Conservation (phyloP, 768 basidiomycete species). For the Auricularia sp. region DNA sequence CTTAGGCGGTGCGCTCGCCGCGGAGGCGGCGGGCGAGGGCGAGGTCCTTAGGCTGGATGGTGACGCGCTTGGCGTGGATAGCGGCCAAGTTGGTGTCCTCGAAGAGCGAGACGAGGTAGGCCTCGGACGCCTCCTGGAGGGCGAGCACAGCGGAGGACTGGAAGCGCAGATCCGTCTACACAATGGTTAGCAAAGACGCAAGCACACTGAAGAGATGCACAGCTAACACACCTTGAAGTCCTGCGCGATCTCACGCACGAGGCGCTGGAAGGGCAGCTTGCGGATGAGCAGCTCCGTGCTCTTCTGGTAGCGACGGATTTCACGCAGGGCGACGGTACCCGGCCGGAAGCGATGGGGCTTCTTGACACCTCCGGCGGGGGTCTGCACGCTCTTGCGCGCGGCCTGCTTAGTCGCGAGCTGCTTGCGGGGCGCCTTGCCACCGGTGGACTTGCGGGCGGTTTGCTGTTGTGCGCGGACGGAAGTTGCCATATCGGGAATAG, state of each 20-base stretch:
- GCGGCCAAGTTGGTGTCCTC: conserved; percentile 89
- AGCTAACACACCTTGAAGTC: conserved; percentile 56
- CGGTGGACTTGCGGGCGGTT: conserved; percentile 98
- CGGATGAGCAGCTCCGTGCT: conserved; percentile 97
- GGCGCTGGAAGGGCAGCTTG: conserved; percentile 98
- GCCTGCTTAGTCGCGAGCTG: conserved; percentile 88
- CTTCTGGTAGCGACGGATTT: conserved; percentile 97
- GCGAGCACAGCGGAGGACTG: conserved; percentile 93
- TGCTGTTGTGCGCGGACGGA: conserved; percentile 40
- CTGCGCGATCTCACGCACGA: conserved; percentile 95
- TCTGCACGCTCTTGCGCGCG: conserved; percentile 71
- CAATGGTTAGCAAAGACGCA: not conserved
- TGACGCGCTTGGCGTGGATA: conserved; percentile 73
- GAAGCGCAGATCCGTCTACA: conserved; percentile 81
- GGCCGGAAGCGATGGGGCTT: conserved; percentile 97
- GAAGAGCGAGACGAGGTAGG: conserved; percentile 77
- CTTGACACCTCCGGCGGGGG: conserved; percentile 95
- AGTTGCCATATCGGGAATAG: not conserved
- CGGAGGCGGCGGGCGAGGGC: conserved; percentile 79
- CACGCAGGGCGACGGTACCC: conserved; percentile 98
- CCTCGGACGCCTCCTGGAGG: conserved; percentile 87
- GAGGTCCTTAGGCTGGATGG: conserved; percentile 79
- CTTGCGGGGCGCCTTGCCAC: conserved; percentile 90
- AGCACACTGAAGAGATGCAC: conserved; percentile 16
- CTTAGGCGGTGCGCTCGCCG: conserved; percentile 45